Evolutionary conservation across 164 flowering plant species (phyloP).

Genomic region (Nelumbo lutea): DNA sequence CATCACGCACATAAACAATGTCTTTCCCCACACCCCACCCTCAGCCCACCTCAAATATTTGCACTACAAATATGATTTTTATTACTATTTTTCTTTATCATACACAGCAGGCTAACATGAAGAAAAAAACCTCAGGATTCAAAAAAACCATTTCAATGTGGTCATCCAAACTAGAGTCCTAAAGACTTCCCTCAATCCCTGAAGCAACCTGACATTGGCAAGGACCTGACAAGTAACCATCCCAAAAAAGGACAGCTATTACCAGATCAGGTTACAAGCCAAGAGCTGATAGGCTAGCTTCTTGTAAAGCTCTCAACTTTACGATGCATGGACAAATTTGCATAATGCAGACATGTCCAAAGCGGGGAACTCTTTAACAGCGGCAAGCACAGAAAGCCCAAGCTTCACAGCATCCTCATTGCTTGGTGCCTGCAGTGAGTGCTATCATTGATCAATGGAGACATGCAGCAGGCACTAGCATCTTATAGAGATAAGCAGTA

Average conservation of each 20-base stretch:
- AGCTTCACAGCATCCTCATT: conserved; percentile 75
- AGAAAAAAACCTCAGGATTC: no score
- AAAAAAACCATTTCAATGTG: background rate
- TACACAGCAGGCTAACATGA: no score
- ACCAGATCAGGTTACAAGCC: background rate
- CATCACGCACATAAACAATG: no score
- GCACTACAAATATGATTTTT: no score
- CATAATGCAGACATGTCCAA: conserved; percentile 67
- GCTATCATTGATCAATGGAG: conserved; percentile 3
- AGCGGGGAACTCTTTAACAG: conserved; percentile 66
- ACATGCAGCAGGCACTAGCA: background rate
- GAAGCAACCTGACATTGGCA: background rate
- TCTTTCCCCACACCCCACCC: no score
- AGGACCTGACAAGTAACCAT: background rate
- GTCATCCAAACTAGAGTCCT: background rate
- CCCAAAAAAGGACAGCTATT: background rate
- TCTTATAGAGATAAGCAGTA: no score
- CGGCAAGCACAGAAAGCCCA: conserved; percentile 63
- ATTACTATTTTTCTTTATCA: no score
- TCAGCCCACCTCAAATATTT: no score
- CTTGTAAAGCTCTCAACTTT: background rate
- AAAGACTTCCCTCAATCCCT: background rate
- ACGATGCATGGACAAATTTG: conserved; percentile 46
- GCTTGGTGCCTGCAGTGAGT: conserved; percentile 56
- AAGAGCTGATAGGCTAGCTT: background rate